These are phyloP conservation scores for Pythium phragmiticola DNA, from an alignment of 352 stramenopile species.

Conservation along the genomic window DNA sequence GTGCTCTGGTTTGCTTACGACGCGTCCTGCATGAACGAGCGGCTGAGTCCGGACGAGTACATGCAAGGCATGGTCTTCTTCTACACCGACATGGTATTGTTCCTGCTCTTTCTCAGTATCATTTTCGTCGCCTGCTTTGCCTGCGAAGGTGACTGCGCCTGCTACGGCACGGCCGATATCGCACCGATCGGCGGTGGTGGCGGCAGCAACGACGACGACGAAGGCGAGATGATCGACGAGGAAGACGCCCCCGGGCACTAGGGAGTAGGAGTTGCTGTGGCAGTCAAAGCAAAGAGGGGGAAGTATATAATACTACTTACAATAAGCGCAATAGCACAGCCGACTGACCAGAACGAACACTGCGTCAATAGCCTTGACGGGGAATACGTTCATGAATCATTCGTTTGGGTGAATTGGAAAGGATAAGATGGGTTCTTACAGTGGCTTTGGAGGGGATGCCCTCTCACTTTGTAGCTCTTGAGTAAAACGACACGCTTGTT, in stretches of 20 bases:
- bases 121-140: conserved; percentile 78
- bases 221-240: conserved; percentile 30
- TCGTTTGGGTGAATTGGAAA: not conserved
- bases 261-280: not conserved
- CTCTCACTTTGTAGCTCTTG: too few species aligned
- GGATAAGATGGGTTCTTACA: not conserved
- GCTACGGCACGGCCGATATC: conserved; percentile 71
- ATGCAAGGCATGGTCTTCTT: conserved; percentile 86
- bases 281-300: not conserved
- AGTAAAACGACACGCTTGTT: not conserved
- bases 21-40: conserved; percentile 75
- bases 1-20: conserved; percentile 84
- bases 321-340: not conserved
- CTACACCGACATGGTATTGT: conserved; percentile 83
- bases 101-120: conserved; percentile 74
- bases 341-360: not conserved
- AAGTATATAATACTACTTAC: not conserved
- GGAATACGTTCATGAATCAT: not conserved
- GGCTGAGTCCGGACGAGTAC: conserved; percentile 73
- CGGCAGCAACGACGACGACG: conserved; percentile 27
- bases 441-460: too few species aligned
- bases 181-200: conserved; percentile 39
- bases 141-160: conserved; percentile 72
- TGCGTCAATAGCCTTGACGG: not conserved
- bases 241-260: conserved; percentile 19